Base-by-base conservation (phyloP, 805 yeast species). In the Myxozyma neotropica region DNA sequence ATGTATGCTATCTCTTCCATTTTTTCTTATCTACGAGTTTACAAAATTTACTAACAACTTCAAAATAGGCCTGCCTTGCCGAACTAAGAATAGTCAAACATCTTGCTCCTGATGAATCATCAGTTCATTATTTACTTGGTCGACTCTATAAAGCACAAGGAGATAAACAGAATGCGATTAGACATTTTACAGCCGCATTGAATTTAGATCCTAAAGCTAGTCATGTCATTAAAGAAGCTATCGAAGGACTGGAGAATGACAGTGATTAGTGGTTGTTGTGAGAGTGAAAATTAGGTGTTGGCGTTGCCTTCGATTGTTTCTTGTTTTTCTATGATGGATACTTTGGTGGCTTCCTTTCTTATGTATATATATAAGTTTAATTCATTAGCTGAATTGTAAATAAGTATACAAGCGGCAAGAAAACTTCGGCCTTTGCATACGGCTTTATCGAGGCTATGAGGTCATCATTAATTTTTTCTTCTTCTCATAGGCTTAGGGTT, bases 31-130 rank as follows among this genome's bases (percentile, higher is more conserved):
- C 10, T 29, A 7, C 10, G 6, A 7, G 6, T 29, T 29, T 29
- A 7, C 10, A 2, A 17, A 33, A 5, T 15, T 10, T 38, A 26
- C 53, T 49, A 38, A 48, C 26, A 19, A 7, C 6, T n/a, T 24
- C n/a, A 13, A 21, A 7, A 4, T 82, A 82, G 26, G 83, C 81
- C 53, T 95, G 98, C 0, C 75, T 91, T 58, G 80, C 78, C 39
- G 88, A 85, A 70, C 88, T 94, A 70, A 91, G 88, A 69, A 78
- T 80, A 48, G 80, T 94, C 55, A 83, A 82, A 64, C 81, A 83
- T 27, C 74, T 89, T 55, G 96, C 96, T 0, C 97, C 99, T 0
- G 96, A 93, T 72, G 98, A 93, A 71, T 96, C 97, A 0, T 85
- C 89, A 54, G 96, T 93, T 27, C 98, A 93, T 73, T 90, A 88